Percentiles rank a stretch among this genome's conserved stretches.
Evolutionary conservation across 306 rosid genomes (phyloP).

Genomic region (Sphenostylis stenocarpa): DNA sequence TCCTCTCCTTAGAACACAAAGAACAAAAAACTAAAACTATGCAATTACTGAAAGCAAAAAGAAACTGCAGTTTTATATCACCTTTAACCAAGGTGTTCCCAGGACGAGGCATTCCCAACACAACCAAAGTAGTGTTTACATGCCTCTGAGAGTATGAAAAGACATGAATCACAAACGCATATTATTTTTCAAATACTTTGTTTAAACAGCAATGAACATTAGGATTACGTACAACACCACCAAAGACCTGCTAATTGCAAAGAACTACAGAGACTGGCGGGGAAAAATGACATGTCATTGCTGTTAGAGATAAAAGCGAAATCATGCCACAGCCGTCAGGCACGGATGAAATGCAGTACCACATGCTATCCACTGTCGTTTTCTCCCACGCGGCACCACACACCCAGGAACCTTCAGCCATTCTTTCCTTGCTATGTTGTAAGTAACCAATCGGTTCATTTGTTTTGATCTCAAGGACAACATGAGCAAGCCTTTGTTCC

Average conservation of each 20-base stretch:
- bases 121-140: constrained; percentile 30
- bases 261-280: constrained; percentile 12
- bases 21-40: neutral
- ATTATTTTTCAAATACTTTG: constrained; percentile 40
- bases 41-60: constrained; percentile 19
- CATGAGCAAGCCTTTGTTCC: constrained; percentile 94
- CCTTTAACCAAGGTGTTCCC: constrained; percentile 19
- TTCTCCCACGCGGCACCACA: constrained; percentile 67
- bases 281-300: constrained; percentile 19
- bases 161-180: constrained; percentile 27
- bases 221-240: constrained; percentile 29
- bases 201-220: constrained; percentile 31
- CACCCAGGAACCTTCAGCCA: constrained; percentile 84
- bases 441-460: constrained; percentile 70
- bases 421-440: constrained; percentile 62
- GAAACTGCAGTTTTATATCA: constrained; percentile 29
- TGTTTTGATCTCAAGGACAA: constrained; percentile 72
- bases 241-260: constrained; percentile 29
- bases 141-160: constrained; percentile 38
- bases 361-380: constrained; percentile 68
- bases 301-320: constrained; percentile 38
- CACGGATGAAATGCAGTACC: constrained; percentile 85
- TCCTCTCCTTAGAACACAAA: neutral
- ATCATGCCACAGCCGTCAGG: constrained; percentile 68
- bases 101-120: constrained; percentile 31